Conservation (phyloP, 768 basidiomycete species). For the Termitomyces bulborhizus region DNA sequence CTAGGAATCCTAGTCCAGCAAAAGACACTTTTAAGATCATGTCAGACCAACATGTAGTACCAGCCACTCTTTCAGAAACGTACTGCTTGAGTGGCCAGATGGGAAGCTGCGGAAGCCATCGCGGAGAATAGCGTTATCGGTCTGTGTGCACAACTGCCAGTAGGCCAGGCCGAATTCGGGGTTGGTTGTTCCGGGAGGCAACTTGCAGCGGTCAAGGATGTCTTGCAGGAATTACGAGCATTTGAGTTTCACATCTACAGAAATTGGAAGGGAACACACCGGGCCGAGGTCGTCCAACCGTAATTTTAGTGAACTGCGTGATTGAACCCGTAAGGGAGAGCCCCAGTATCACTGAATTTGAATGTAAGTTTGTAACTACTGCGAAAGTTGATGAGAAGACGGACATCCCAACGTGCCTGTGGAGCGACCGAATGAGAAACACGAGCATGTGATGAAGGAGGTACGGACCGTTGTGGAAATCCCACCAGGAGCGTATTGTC, state of each 20-base stretch:
- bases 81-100: slow-evolving; percentile 86
- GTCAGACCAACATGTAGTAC: not conserved
- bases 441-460: slow-evolving; percentile 4
- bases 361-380: not conserved
- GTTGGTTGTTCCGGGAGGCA: slow-evolving; percentile 56
- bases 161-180: slow-evolving; percentile 67
- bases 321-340: slow-evolving; percentile 71
- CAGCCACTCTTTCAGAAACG: slow-evolving; percentile 15
- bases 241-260: not conserved
- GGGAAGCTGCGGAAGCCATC: slow-evolving; percentile 94
- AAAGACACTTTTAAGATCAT: slow-evolving; percentile 62
- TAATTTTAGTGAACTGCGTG: slow-evolving; percentile 82
- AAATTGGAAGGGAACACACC: slow-evolving; percentile 33
- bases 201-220: slow-evolving; percentile 66
- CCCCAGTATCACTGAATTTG: slow-evolving; percentile 55
- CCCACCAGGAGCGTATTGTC: slow-evolving; percentile 84
- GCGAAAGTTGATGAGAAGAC: slow-evolving; percentile 7
- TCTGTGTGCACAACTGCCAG: slow-evolving; percentile 76
- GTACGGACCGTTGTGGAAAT: slow-evolving; percentile 63
- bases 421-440: not conserved
- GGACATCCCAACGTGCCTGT: slow-evolving; percentile 38
- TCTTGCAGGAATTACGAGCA: slow-evolving; percentile 29
- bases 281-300: slow-evolving; percentile 87
- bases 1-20: slow-evolving; percentile 85
- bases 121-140: slow-evolving; percentile 45